Evolutionary conservation across 2,329 filamentous ascomycete species (phyloP), one percentile per base, ranked within the genome.

Genomic region (Trichoderma afroharzianum): DNA sequence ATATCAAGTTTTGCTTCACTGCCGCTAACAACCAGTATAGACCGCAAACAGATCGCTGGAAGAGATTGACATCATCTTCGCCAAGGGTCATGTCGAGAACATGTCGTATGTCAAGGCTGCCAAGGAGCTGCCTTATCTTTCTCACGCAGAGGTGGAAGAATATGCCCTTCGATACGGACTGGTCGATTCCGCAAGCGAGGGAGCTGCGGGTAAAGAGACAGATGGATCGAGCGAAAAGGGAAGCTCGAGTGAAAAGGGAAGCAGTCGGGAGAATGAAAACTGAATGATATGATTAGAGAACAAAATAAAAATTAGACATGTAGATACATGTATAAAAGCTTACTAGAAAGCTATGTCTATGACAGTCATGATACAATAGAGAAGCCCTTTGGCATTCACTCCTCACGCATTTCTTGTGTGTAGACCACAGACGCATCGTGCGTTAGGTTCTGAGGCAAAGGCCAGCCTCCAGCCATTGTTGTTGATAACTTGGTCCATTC

Each of bases 91-190:
- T 74, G 78, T 83, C 33, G 89, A 91, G 79, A 86, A 88, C 2
- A 90, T 87, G 6, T 87, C 84, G 5, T 90, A 90, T 73, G 88
- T 91, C 68, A 82, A 82, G 73, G 88, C 88, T 6, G 86, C 87
- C 36, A 82, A 86, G 74, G 84, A 90, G 63, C 79, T 91, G 71
- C 88, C 88, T 0, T 82, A 84, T 73, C 80, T 90, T 14, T 78
- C 82, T 4, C 82, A 83, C 11, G 81, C 83, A 57, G 84, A 89
- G 74, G 83, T 90, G 33, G 86, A 89, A 78, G 79, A 82, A 66
- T 85, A 88, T 73, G 81, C 77, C 12, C 39, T 71, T 58, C 61
- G 24, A n/a, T 71, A 66, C 21, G 68, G 68, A 15, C 50, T 71
- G 18, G 68, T 71, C 26, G 21, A 43, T 21, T 21, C 30, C 15